Conservation (phyloP, 2,329 filamentous ascomycete species). For the Stagonosporopsis rhizophila region DNA sequence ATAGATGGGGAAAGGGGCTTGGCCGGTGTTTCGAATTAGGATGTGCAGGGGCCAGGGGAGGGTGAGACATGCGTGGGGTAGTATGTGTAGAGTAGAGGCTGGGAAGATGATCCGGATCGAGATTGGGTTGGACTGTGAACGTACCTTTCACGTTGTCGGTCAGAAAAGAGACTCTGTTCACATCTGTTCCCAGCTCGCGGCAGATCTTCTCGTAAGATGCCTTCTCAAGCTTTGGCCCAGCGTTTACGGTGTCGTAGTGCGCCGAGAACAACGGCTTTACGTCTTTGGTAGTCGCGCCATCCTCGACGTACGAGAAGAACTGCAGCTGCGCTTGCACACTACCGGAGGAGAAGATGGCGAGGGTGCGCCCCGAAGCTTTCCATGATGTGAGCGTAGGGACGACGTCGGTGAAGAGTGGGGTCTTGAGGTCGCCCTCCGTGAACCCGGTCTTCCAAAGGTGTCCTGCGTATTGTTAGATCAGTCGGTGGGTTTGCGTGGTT, state of each 20-base stretch:
- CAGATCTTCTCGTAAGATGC: constrained; percentile 73
- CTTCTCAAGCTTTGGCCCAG: constrained; percentile 73
- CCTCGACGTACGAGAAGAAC: constrained; percentile 69
- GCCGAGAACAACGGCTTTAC: constrained; percentile 47
- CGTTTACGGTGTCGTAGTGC: constrained; percentile 79
- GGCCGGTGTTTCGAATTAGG: constrained; percentile 17
- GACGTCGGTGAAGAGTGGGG: constrained; percentile 78
- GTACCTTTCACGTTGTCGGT: constrained; percentile 75
- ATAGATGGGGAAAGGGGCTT: constrained; percentile 6
- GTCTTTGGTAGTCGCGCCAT: constrained; percentile 50
- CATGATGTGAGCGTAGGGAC: constrained; percentile 67
- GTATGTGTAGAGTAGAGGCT: no score
- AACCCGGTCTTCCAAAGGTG: constrained; percentile 81
- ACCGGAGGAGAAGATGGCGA: constrained; percentile 83
- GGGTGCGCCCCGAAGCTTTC: constrained; percentile 59
- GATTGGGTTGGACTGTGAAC: constrained; percentile 24
- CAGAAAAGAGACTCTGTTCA: constrained; percentile 72
- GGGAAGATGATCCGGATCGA: constrained; percentile 4
- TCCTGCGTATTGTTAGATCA: constrained; percentile 52
- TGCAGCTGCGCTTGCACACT: constrained; percentile 82
- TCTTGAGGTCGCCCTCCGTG: constrained; percentile 70
- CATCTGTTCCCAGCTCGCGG: constrained; percentile 45
- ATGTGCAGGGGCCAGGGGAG: not conserved
- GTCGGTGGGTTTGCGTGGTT: constrained; percentile 9
- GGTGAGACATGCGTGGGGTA: constrained; percentile 5